These are phyloP conservation scores for Fusarium sublunatum DNA, from an alignment of 2,329 filamentous ascomycete species.

Conservation along the genomic window DNA sequence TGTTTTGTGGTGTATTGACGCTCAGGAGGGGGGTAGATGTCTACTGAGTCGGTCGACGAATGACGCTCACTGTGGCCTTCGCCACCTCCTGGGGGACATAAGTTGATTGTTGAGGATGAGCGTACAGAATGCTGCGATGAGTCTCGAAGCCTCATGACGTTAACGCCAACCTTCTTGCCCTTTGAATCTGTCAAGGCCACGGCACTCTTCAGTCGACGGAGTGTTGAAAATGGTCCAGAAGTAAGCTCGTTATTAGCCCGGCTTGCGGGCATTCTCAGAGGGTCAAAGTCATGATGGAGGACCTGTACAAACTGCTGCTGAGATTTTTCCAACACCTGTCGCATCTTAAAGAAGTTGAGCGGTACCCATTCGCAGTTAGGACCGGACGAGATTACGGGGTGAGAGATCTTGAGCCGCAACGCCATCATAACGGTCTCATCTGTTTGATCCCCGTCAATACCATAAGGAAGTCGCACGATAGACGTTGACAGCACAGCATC, in stretches of 20 bases:
- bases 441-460: slow-evolving; percentile 18
- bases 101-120: slow-evolving; percentile 16
- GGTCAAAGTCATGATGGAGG: slow-evolving; percentile 70
- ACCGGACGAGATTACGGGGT: slow-evolving; percentile 64
- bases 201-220: slow-evolving; percentile 1
- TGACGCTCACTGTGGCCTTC: neutral
- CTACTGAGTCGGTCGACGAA: neutral
- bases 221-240: slow-evolving; percentile 12
- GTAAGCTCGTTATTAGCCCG: slow-evolving; percentile 21
- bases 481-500: slow-evolving; percentile 58
- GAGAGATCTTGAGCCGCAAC: slow-evolving; percentile 70
- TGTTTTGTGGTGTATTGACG: slow-evolving; percentile 3
- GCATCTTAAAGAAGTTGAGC: slow-evolving; percentile 71
- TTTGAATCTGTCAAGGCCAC: neutral
- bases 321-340: slow-evolving; percentile 70
- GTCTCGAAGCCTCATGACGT: neutral
- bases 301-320: slow-evolving; percentile 69
- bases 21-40: neutral
- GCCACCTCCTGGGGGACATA: neutral
- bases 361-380: slow-evolving; percentile 69
- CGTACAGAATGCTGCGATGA: slow-evolving; percentile 7
- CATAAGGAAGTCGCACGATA: slow-evolving; percentile 57
- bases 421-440: slow-evolving; percentile 59
- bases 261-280: slow-evolving; percentile 6
- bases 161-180: neutral